phyloP scores from a whole-genome alignment of 495 filamentous ascomycete genomes.

The Rostrohypoxylon terebratum region DNA sequence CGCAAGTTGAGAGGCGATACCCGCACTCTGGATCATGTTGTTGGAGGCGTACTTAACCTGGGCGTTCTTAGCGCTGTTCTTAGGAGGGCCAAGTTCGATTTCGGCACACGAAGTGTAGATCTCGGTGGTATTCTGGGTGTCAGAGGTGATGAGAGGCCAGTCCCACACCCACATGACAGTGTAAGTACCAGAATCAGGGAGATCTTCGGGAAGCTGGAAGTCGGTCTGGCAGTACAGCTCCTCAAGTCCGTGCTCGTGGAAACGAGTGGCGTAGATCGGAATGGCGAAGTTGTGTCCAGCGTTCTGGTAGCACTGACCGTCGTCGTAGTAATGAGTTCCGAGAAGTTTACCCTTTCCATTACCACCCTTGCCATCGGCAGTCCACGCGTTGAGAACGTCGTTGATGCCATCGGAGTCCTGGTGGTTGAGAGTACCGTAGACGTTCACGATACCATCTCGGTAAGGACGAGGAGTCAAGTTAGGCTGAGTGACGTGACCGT shows the following conservation, averaged over 20 bases:
- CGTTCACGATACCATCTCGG: constrained; percentile 78
- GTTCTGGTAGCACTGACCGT: constrained; percentile 84
- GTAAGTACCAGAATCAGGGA: constrained; percentile 64
- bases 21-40: constrained; percentile 42
- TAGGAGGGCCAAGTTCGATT: constrained; percentile 65
- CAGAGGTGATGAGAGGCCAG: constrained; percentile 72
- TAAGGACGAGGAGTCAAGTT: constrained; percentile 70
- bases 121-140: constrained; percentile 62
- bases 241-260: constrained; percentile 58
- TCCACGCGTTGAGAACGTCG: constrained; percentile 81
- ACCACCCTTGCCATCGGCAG: constrained; percentile 77
- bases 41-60: constrained; percentile 49
- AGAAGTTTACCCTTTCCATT: constrained; percentile 79
- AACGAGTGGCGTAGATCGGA: constrained; percentile 66
- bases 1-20: constrained; percentile 52
- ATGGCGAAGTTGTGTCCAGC: constrained; percentile 53
- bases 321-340: constrained; percentile 80
- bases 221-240: constrained; percentile 83
- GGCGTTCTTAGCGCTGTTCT: constrained; percentile 21
- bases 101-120: constrained; percentile 88
- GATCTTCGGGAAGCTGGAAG: constrained; percentile 71
- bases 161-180: constrained; percentile 96
- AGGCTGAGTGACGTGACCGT: constrained; percentile 84
- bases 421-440: constrained; percentile 78
- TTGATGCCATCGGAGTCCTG: constrained; percentile 69